A percentile compares a stretch with the other conserved stretches of the same genome.
These are phyloP conservation scores for Aspergillus sp. DNA, from an alignment of 2,329 filamentous ascomycete genomes.

Conservation along the genomic window DNA sequence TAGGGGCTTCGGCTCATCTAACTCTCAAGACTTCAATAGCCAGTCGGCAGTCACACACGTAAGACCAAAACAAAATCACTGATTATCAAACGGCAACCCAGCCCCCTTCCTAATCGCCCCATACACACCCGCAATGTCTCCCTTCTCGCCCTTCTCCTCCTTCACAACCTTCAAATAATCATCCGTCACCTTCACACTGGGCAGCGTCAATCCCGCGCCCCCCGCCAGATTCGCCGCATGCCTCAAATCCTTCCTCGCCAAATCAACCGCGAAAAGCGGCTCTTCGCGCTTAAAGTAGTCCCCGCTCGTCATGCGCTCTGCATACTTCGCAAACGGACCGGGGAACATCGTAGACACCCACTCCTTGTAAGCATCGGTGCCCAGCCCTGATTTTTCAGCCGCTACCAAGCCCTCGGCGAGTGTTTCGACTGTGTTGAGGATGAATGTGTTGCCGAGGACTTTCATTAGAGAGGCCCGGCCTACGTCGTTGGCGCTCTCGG, in stretches of 20 bases:
- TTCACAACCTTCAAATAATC: slow-evolving; percentile 68
- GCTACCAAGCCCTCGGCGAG: slow-evolving; percentile 75
- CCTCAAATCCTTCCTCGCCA: slow-evolving; percentile 77
- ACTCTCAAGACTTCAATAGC: neutral
- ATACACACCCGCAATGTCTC: slow-evolving; percentile 81
- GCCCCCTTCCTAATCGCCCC: slow-evolving; percentile 73
- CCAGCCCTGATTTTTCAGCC: slow-evolving; percentile 78
- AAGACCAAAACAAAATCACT: neutral
- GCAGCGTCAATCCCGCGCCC: slow-evolving; percentile 61
- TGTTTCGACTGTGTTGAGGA: slow-evolving; percentile 78
- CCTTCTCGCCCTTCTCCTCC: slow-evolving; percentile 65
- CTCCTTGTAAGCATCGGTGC: slow-evolving; percentile 66
- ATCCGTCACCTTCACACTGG: slow-evolving; percentile 66
- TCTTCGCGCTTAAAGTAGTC: slow-evolving; percentile 74
- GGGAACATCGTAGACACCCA: slow-evolving; percentile 74
- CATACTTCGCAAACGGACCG: slow-evolving; percentile 73
- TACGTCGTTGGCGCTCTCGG: slow-evolving; percentile 67
- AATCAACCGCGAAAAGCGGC: slow-evolving; percentile 79
- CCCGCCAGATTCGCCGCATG: slow-evolving; percentile 71
- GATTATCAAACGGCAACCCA: slow-evolving; percentile 72
- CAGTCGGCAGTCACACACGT: too few relatives aligned
- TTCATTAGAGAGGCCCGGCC: slow-evolving; percentile 72
- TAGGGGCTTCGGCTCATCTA: neutral
- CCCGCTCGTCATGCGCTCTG: slow-evolving; percentile 69
- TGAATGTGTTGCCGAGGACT: slow-evolving; percentile 82